These are phyloP conservation scores for Cytospora mali DNA, from an alignment of 2,329 filamentous ascomycete genomes.

Conservation along the genomic window DNA sequence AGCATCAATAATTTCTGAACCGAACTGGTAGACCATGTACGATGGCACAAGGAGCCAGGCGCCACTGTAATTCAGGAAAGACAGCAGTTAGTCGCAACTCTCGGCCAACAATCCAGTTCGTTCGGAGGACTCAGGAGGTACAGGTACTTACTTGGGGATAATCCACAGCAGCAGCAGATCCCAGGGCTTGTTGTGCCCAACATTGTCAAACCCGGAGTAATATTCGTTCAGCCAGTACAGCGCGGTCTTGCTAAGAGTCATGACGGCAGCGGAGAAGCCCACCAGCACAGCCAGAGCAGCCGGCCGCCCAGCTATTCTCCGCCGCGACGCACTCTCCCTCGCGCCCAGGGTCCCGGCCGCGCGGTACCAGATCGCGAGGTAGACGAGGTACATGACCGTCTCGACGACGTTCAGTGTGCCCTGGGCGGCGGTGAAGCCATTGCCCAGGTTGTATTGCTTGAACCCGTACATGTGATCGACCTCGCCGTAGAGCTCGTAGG, in stretches of 20 bases:
- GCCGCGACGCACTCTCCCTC: slow-evolving; percentile 36
- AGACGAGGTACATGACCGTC: slow-evolving; percentile 41
- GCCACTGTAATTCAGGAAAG: slow-evolving; percentile 43
- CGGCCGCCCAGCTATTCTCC: slow-evolving; percentile 44
- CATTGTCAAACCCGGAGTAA: slow-evolving; percentile 57
- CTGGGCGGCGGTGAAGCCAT: slow-evolving; percentile 81
- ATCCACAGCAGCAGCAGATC: slow-evolving; percentile 58
- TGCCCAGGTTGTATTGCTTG: slow-evolving; percentile 66
- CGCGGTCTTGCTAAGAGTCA: slow-evolving; percentile 65
- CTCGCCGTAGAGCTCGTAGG: slow-evolving; percentile 78
- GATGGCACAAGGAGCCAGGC: slow-evolving; percentile 57
- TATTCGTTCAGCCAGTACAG: slow-evolving; percentile 63
- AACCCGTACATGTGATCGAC: slow-evolving; percentile 83
- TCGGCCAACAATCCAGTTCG: background rate
- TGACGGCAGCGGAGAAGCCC: slow-evolving; percentile 57
- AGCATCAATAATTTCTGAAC: slow-evolving; percentile 51
- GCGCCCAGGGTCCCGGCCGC: slow-evolving; percentile 31
- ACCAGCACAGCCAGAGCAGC: slow-evolving; percentile 51
- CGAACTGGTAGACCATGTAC: slow-evolving; percentile 54
- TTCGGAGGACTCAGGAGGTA: slow-evolving; percentile 9
- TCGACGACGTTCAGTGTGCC: slow-evolving; percentile 46
- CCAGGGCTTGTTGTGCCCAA: slow-evolving; percentile 54
- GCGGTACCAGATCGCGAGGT: slow-evolving; percentile 40
- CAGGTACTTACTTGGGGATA: slow-evolving; percentile 59
- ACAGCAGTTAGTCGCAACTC: background rate